A percentile compares a stretch with the other conserved stretches of the same genome.
phyloP scores from a whole-genome alignment of 352 stramenopile species.

The Phytophthora hybrid region DNA sequence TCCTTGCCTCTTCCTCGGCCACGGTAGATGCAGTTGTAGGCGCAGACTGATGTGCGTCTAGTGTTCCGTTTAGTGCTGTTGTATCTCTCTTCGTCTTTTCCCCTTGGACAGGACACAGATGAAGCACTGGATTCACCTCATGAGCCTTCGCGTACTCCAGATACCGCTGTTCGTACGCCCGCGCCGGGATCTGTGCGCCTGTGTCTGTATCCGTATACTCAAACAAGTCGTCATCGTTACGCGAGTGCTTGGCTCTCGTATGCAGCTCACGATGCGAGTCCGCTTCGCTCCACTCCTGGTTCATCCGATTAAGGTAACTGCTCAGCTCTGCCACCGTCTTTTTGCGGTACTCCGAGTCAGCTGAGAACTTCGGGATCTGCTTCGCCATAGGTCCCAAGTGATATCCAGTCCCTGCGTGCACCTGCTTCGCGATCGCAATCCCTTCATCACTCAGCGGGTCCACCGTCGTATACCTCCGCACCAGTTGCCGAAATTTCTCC shows the following conservation, averaged over 20 bases:
- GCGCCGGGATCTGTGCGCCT: constrained; percentile 37
- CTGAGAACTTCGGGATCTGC: constrained; percentile 44
- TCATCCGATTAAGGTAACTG: constrained; percentile 58
- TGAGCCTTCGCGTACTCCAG: constrained; percentile 46
- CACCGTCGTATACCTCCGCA: constrained; percentile 57
- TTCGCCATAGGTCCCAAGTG: constrained; percentile 51
- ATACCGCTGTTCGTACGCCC: constrained; percentile 62
- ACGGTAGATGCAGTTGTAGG: background rate
- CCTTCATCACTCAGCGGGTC: constrained; percentile 52
- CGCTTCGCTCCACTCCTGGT: constrained; percentile 52
- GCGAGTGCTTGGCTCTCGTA: constrained; percentile 44
- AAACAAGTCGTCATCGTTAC: constrained; percentile 49
- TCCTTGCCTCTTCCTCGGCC: background rate
- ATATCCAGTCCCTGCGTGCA: constrained; percentile 56
- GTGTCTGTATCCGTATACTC: constrained; percentile 65
- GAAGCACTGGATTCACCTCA: constrained; percentile 49
- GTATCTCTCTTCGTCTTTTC: background rate
- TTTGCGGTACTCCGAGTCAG: constrained; percentile 56
- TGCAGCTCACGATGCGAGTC: constrained; percentile 50
- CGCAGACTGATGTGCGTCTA: background rate
- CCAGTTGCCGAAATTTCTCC: constrained; percentile 36
- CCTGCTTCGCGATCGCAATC: constrained; percentile 50
- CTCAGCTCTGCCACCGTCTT: constrained; percentile 47
- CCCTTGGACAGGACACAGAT: constrained; percentile 25
- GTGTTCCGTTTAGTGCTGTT: background rate